phyloP scores from a whole-genome alignment of 371 early-diverging fungal species.

The Mortierella polycephala region DNA sequence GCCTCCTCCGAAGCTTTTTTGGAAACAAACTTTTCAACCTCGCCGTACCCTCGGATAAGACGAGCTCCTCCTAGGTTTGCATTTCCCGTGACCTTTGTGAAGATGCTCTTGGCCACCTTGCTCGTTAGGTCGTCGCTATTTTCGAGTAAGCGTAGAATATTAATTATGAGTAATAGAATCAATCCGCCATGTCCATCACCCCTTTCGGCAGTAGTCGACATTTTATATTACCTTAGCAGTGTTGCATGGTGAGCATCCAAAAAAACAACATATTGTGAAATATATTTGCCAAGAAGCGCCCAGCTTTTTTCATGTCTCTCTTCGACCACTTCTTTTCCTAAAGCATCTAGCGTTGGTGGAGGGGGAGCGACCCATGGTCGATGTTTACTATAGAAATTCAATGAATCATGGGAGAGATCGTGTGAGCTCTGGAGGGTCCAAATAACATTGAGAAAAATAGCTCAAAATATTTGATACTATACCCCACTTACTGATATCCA shows the following conservation, averaged over 20 bases:
- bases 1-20: slow-evolving; percentile 46
- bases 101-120: slow-evolving; percentile 80
- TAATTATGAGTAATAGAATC: too few species aligned
- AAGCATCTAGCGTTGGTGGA: slow-evolving; percentile 25
- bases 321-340: slow-evolving; percentile 36
- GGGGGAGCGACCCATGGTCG: slow-evolving; percentile 65
- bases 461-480: not conserved
- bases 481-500: slow-evolving; percentile 71
- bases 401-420: not conserved
- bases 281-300: slow-evolving; percentile 80
- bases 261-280: slow-evolving; percentile 80
- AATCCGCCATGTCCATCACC: too few species aligned
- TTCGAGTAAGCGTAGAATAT: too few species aligned
- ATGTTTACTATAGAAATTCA: slow-evolving; percentile 59
- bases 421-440: not conserved
- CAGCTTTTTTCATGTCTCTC: slow-evolving; percentile 64
- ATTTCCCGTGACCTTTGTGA: slow-evolving; percentile 71
- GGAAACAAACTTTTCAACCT: slow-evolving; percentile 65
- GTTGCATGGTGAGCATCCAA: slow-evolving; percentile 70
- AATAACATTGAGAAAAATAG: not conserved
- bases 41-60: slow-evolving; percentile 79
- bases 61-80: slow-evolving; percentile 75
- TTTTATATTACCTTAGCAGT: slow-evolving; percentile 64
- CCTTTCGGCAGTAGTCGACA: too few species aligned
- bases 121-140: slow-evolving; percentile 63